Percentiles rank a stretch among this genome's conserved stretches.
These are phyloP conservation scores for Vitis riparia DNA, from an alignment of 164 flowering plant species.

Conservation along the genomic window DNA sequence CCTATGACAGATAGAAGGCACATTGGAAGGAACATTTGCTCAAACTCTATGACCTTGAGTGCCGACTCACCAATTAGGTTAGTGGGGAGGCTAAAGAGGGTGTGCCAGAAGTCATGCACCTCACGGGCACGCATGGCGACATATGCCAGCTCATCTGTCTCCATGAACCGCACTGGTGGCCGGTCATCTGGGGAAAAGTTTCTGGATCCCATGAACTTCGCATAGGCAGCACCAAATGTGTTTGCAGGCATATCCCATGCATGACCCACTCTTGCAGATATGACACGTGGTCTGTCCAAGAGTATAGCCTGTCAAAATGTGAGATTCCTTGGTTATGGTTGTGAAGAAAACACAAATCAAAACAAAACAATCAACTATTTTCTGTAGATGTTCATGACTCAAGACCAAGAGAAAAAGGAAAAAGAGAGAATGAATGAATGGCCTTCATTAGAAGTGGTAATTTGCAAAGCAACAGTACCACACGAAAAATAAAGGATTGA, in stretches of 20 bases:
- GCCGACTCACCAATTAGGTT: conserved; percentile 94
- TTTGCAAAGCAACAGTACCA: too few relatives aligned
- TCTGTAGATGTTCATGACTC: too few relatives aligned
- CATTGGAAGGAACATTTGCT: conserved; percentile 98
- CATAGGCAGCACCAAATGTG: conserved; percentile 98
- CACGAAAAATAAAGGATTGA: too few relatives aligned
- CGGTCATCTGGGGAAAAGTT: conserved; percentile 96
- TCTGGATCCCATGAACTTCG: conserved; percentile 90
- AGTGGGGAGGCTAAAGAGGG: conserved; percentile 84
- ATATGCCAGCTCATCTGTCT: conserved; percentile 86
- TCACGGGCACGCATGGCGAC: conserved; percentile 91
- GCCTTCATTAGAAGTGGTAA: too few relatives aligned
- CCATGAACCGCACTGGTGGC: conserved; percentile 93
- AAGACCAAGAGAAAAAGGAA: background rate
- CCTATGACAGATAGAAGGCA: conserved; percentile 81
- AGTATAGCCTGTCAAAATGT: conserved; percentile 61
- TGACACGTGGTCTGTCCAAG: conserved; percentile 81
- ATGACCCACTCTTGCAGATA: conserved; percentile 71
- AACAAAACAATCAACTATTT: background rate
- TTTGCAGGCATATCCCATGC: conserved; percentile 90
- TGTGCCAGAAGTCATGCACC: conserved; percentile 97
- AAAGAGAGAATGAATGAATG: background rate
- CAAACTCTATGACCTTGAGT: conserved; percentile 88
- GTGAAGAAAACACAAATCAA: background rate
- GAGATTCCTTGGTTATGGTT: background rate